These are phyloP conservation scores for Lithospermum erythrorhizon DNA, from an alignment of 257 asterid genomes.

Conservation along the genomic window DNA sequence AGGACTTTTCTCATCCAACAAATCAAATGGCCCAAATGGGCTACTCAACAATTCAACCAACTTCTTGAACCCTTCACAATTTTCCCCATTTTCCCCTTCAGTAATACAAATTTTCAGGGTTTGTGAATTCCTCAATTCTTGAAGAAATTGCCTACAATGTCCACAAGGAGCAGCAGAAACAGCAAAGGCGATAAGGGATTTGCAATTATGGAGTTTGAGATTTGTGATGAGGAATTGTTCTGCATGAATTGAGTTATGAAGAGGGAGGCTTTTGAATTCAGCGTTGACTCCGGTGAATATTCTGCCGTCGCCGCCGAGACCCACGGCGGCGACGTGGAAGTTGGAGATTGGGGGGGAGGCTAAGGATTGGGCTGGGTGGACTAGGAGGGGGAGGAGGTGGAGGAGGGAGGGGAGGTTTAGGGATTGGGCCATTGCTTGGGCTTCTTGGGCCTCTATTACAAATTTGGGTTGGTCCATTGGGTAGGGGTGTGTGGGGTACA, in stretches of 20 bases:
- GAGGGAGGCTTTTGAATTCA: constrained; percentile 72
- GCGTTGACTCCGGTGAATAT: constrained; percentile 69
- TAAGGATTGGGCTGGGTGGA: constrained; percentile 47
- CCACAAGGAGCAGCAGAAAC: constrained; percentile 97
- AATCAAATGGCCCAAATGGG: constrained; percentile 80
- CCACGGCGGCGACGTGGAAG: constrained; percentile 70
- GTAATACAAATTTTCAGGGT: constrained; percentile 42
- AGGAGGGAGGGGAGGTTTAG: constrained; percentile 48
- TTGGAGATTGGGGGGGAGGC: constrained; percentile 86
- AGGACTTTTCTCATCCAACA: constrained; percentile 52
- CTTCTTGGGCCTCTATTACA: constrained; percentile 49
- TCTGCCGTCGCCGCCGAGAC: constrained; percentile 86
- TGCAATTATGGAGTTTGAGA: constrained; percentile 45
- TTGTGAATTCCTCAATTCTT: constrained; percentile 60
- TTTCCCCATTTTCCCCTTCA: constrained; percentile 2
- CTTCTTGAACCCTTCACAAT: constrained; percentile 27
- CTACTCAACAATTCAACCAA: constrained; percentile 39
- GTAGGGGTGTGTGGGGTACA: background rate
- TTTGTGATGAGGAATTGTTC: constrained; percentile 79
- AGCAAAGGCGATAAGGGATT: constrained; percentile 45
- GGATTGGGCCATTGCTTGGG: constrained; percentile 50
- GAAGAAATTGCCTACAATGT: constrained; percentile 92
- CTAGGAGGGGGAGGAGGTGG: constrained; percentile 71
- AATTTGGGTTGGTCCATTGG: constrained; percentile 39
- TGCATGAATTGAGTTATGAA: constrained; percentile 82